phyloP scores from a whole-genome alignment of 1,284 basidiomycete species.

The Coniferiporia weirii region DNA sequence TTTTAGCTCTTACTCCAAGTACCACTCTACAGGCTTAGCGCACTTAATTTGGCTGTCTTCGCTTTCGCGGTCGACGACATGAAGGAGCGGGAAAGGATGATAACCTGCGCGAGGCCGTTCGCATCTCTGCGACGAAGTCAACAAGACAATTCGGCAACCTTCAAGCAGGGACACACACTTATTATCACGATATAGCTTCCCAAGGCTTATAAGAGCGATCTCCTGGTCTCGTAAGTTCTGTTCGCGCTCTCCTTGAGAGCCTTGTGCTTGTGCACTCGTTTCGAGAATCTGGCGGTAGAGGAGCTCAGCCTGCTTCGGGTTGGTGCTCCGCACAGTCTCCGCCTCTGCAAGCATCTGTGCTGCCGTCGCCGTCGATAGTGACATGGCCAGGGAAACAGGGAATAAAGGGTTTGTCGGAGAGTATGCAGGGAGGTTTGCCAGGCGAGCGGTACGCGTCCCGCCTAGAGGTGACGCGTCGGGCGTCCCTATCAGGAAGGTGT shows the following conservation, averaged over 20 bases:
- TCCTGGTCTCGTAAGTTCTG: slow-evolving; percentile 79
- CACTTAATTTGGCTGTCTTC: slow-evolving; percentile 96
- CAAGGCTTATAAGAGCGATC: slow-evolving; percentile 80
- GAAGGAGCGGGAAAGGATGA: slow-evolving; percentile 83
- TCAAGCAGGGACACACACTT: slow-evolving; percentile 47
- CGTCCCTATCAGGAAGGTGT: background rate
- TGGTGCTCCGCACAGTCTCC: slow-evolving; percentile 32
- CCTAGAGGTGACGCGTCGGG: slow-evolving; percentile 10
- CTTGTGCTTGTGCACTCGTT: slow-evolving; percentile 26
- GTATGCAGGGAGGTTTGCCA: slow-evolving; percentile 2
- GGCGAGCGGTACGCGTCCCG: slow-evolving; percentile 37
- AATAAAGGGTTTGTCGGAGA: slow-evolving; percentile 10
- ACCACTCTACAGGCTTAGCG: slow-evolving; percentile 24
- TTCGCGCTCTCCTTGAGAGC: slow-evolving; percentile 39
- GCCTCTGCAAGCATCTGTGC: slow-evolving; percentile 51
- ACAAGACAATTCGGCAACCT: background rate
- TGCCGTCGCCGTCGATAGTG: slow-evolving; percentile 31
- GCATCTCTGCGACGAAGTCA: slow-evolving; percentile 57
- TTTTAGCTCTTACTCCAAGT: background rate
- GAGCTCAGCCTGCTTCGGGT: slow-evolving; percentile 51
- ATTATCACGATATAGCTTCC: slow-evolving; percentile 83
- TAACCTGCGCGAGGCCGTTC: slow-evolving; percentile 80
- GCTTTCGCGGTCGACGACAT: slow-evolving; percentile 96
- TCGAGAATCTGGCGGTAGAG: slow-evolving; percentile 67
- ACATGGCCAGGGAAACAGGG: background rate